These are phyloP conservation scores for Capsicum chinense DNA, from an alignment of 257 asterid genomes.

Conservation along the genomic window DNA sequence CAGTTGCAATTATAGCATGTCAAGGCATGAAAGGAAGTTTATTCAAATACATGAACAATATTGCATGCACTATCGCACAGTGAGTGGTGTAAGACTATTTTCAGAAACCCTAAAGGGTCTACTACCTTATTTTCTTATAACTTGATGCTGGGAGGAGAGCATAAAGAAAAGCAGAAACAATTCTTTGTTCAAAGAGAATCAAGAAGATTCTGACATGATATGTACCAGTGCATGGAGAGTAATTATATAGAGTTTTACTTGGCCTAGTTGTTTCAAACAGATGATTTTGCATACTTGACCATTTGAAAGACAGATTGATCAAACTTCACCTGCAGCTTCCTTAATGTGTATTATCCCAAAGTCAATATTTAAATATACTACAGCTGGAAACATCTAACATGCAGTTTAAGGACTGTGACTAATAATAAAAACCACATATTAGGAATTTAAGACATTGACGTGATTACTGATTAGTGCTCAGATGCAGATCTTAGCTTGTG, in stretches of 20 bases:
- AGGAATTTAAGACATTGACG: background rate
- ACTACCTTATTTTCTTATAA: constrained; percentile 8
- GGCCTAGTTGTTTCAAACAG: background rate
- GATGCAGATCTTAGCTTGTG: background rate
- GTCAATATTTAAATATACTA: background rate
- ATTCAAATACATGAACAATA: background rate
- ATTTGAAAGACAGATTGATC: constrained; percentile 7
- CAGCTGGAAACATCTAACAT: background rate
- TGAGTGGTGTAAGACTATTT: background rate
- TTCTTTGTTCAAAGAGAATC: background rate
- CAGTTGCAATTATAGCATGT: constrained; percentile 18
- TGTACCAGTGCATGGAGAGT: background rate
- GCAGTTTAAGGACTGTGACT: background rate
- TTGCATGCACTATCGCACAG: background rate
- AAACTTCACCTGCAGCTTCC: constrained; percentile 9
- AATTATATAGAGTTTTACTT: constrained; percentile 10
- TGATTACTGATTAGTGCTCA: background rate
- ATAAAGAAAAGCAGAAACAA: background rate
- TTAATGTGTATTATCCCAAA: background rate
- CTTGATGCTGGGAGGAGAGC: background rate
- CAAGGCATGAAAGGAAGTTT: background rate
- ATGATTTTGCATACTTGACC: background rate
- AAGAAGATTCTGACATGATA: constrained; percentile 5
- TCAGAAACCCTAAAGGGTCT: constrained; percentile 14
- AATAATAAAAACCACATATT: background rate